phyloP scores from a whole-genome alignment of 257 asterid genomes.

The Solanum bukasovii region DNA sequence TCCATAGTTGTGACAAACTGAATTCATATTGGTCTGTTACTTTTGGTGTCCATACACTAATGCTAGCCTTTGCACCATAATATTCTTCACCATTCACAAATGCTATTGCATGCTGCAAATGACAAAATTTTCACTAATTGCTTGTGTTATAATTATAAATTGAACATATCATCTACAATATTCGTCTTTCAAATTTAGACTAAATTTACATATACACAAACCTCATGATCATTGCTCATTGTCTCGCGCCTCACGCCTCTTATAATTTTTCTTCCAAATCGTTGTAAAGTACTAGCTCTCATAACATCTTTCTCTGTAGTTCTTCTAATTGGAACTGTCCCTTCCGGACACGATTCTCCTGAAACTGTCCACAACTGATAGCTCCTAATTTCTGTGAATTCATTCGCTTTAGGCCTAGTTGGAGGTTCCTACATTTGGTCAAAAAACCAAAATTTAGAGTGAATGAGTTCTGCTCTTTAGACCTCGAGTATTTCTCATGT shows the following conservation, averaged over 20 bases:
- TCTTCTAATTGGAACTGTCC: conserved; percentile 72
- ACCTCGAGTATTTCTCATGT: neutral
- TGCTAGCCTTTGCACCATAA: neutral
- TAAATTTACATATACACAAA: conserved; percentile 6
- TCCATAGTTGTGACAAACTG: conserved; percentile 5
- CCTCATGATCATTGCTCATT: conserved; percentile 85
- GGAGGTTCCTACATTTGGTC: conserved; percentile 49
- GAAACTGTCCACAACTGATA: conserved; percentile 50
- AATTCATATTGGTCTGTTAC: conserved; percentile 4
- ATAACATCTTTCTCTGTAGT: conserved; percentile 59
- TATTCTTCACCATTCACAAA: conserved; percentile 1
- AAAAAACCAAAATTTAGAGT: neutral
- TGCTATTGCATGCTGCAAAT: conserved; percentile 1
- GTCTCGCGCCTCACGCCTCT: conserved; percentile 60
- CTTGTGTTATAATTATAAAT: neutral
- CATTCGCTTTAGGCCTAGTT: conserved; percentile 57
- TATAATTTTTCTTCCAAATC: conserved; percentile 62
- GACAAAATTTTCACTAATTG: neutral
- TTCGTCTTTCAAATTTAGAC: neutral
- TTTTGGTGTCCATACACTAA: conserved; percentile 2
- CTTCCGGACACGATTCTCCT: conserved; percentile 74
- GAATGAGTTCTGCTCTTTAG: neutral
- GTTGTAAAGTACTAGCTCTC: conserved; percentile 48
- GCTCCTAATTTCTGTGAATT: conserved; percentile 1
- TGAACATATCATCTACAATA: neutral